A percentile compares a stretch with the other conserved stretches of the same genome.
Conservation (phyloP, 148 eudicot genomes). For the Agrostemma githago region DNA sequence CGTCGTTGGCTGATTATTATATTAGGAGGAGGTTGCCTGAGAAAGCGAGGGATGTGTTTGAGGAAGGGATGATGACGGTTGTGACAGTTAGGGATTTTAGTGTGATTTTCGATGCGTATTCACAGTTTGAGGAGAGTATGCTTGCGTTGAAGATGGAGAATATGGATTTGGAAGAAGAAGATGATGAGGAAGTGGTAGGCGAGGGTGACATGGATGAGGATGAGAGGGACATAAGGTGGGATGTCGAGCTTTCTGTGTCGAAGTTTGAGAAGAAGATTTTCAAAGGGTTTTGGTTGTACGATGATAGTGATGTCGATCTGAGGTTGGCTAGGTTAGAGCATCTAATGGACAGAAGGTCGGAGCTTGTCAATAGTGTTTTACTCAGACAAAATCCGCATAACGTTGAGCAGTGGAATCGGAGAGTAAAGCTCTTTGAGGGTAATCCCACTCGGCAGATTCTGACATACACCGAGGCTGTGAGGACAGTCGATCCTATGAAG, state of each 20-base stretch:
- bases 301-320: conserved; percentile 77
- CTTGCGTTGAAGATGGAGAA: too few relatives aligned
- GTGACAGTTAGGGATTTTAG: too few relatives aligned
- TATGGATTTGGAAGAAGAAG: too few relatives aligned
- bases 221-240: too few relatives aligned
- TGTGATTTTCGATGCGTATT: too few relatives aligned
- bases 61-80: conserved; percentile 98
- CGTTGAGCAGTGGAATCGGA: conserved; percentile 97
- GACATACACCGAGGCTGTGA: conserved; percentile 89
- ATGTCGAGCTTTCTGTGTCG: too few relatives aligned
- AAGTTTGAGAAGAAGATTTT: too few relatives aligned
- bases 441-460: conserved; percentile 79
- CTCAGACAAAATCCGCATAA: conserved; percentile 93
- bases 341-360: conserved; percentile 85
- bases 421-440: conserved; percentile 89
- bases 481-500: conserved; percentile 91
- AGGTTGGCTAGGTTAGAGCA: conserved; percentile 70
- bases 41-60: conserved; percentile 83
- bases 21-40: conserved; percentile 75
- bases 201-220: too few relatives aligned
- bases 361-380: conserved; percentile 89
- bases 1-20: conserved; percentile 79
- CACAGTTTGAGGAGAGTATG: too few relatives aligned
- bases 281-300: too few relatives aligned
- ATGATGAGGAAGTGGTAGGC: too few relatives aligned